Percentiles rank a stretch among this genome's conserved stretches.
phyloP scores from a whole-genome alignment of 192 early-diverging fungal species.

The Linnemannia schmuckeri region DNA sequence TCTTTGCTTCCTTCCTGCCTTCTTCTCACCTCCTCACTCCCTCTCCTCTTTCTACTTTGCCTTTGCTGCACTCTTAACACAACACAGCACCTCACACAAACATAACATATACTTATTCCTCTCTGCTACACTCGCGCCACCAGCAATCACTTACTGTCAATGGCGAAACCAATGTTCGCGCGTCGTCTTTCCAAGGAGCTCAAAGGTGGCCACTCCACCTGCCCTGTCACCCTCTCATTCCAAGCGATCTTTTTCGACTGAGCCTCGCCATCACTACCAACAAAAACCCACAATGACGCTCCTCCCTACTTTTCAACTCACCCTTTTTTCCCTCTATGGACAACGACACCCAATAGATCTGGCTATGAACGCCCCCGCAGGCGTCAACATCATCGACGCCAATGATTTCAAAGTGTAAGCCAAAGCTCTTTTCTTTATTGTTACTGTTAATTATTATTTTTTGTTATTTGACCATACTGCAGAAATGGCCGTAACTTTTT shows the following conservation, averaged over 20 bases:
- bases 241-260: background rate
- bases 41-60: background rate
- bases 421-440: background rate
- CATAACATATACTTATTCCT: background rate
- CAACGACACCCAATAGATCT: constrained; percentile 55
- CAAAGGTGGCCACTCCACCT: constrained; percentile 43
- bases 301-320: background rate
- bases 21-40: background rate
- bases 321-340: background rate
- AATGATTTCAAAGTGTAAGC: constrained; percentile 67
- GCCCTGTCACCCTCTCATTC: background rate
- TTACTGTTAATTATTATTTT: background rate
- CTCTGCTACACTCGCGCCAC: background rate
- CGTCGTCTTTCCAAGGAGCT: constrained; percentile 67
- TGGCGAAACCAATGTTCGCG: constrained; percentile 60
- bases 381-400: constrained; percentile 65
- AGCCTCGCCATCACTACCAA: background rate
- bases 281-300: background rate
- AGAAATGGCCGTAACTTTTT: background rate
- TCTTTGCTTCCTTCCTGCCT: background rate
- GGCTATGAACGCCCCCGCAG: constrained; percentile 63
- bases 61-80: background rate
- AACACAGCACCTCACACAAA: background rate
- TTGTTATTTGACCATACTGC: background rate
- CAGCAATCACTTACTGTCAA: background rate